phyloP scores from a whole-genome alignment of 1,139 yeast species.

The Suhomyces terraborum region DNA sequence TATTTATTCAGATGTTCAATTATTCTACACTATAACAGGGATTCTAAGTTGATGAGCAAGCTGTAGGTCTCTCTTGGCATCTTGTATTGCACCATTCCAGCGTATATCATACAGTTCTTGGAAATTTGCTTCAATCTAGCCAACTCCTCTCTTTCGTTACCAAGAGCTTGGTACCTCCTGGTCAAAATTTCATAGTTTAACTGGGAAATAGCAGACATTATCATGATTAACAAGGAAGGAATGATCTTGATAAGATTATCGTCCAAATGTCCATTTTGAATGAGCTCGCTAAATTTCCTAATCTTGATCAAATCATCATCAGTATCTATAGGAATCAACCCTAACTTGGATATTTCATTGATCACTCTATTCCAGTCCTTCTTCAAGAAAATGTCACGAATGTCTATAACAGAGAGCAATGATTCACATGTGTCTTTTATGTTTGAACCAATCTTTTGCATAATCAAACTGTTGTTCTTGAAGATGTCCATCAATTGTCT shows the following conservation, averaged over 20 bases:
- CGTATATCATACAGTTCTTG: slow-evolving; percentile 87
- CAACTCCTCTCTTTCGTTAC: slow-evolving; percentile 56
- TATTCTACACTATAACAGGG: slow-evolving; percentile 32
- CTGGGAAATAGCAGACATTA: slow-evolving; percentile 76
- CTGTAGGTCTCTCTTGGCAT: slow-evolving; percentile 93
- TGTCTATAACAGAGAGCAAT: slow-evolving; percentile 65
- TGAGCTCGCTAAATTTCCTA: slow-evolving; percentile 45
- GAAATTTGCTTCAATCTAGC: slow-evolving; percentile 64
- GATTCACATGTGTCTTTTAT: slow-evolving; percentile 64
- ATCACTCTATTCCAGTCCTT: slow-evolving; percentile 67
- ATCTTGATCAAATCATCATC: slow-evolving; percentile 40
- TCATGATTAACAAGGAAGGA: slow-evolving; percentile 76
- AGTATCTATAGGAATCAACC: slow-evolving; percentile 62
- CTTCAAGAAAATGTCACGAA: slow-evolving; percentile 61
- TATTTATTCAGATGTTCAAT: too few species aligned
- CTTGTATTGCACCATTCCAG: slow-evolving; percentile 93
- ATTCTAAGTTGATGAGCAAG: slow-evolving; percentile 70
- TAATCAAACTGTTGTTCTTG: slow-evolving; percentile 52
- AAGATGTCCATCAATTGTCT: slow-evolving; percentile 57
- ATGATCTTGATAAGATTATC: slow-evolving; percentile 76
- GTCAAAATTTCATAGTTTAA: slow-evolving; percentile 52
- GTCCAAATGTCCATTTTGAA: slow-evolving; percentile 53
- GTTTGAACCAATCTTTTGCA: slow-evolving; percentile 44
- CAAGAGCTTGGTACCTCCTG: slow-evolving; percentile 50
- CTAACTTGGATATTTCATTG: slow-evolving; percentile 56